phyloP scores from a whole-genome alignment of 169 alveolate species.

The Perkinsus chesapeaki region DNA sequence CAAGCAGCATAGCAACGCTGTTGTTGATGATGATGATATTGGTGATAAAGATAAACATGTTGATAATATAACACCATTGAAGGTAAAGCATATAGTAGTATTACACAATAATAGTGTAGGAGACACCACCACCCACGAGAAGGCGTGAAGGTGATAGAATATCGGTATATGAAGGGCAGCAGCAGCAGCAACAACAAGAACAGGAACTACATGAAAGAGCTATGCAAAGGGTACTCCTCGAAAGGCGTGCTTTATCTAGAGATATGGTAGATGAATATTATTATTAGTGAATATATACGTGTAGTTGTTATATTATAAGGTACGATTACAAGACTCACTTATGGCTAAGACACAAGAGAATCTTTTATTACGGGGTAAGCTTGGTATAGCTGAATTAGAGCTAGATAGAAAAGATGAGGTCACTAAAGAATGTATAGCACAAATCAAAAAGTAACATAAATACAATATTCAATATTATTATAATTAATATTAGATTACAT shows the following conservation, averaged over 20 bases:
- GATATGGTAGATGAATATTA: background rate
- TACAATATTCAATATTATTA: no score
- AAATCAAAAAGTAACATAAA: background rate
- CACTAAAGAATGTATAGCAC: background rate
- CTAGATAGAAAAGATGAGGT: background rate
- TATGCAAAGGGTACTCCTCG: background rate
- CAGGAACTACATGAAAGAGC: background rate
- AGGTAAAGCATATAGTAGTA: no score
- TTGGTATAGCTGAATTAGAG: background rate
- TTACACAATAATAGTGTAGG: no score
- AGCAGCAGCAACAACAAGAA: background rate
- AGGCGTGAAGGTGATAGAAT: no score
- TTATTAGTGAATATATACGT: background rate
- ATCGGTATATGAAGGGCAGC: background rate
- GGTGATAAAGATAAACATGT: no score
- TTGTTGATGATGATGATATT: no score
- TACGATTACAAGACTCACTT: background rate
- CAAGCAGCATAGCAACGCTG: no score
- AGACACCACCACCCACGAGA: no score
- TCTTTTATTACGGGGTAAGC: background rate
- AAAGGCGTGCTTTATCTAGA: background rate
- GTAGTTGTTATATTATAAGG: background rate
- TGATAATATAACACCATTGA: no score
- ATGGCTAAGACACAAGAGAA: background rate
- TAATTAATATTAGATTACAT: no score